Evolutionary conservation across 2,329 filamentous ascomycete genomes (phyloP), one percentile per base, ranked within the genome.

Genomic region (Myriosclerotinia curreyana): DNA sequence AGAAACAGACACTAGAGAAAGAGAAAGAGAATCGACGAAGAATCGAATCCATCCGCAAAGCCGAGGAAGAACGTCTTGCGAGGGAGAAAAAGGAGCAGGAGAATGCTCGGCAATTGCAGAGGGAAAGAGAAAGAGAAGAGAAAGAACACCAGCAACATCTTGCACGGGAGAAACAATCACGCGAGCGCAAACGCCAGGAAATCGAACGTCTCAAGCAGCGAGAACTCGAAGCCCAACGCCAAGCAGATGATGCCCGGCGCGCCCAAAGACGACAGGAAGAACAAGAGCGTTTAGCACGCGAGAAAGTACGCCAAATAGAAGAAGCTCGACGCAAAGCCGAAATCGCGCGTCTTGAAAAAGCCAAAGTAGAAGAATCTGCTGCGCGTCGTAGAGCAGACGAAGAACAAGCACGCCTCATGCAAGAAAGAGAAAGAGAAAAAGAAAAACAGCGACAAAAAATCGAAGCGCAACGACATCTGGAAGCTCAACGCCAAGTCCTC

Each of bases 71-170:
- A 34, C 36, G 44, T 2, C 4, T 60, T 3, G 53, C 62, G 14
- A 52, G n/a, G n/a, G 34, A 61, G 17, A 50, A 51, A 34, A 15
- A 31, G 44, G 49, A 48, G 28, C 49, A 54, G 31, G 58, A 46
- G 25, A 59, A 48, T n/a, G 5, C 25, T 5, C 7, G 11, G 17
- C 40, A 15, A 20, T n/a, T 15, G 20, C 28, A 40, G 7, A 11
- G 34, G 25, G 58, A 28, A 15, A n/a, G 36, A 44, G 36, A 51
- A 7, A 8, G 34, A 50, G 17, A 15, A 2, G 17, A 34, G 40
- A 53, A 25, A 54, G 49, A 54, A 36, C 11, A n/a, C 1, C 46
- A 7, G 14, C 38, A 36, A 11, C 50, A 15, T 3, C 11, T 34
- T 6, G 15, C 15, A 1, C 31, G 46, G 9, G 36, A 38, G 11